Evolutionary conservation across 352 stramenopile genomes (phyloP), one percentile per base, ranked within the genome.

Genomic region (Pythium periplocum): DNA sequence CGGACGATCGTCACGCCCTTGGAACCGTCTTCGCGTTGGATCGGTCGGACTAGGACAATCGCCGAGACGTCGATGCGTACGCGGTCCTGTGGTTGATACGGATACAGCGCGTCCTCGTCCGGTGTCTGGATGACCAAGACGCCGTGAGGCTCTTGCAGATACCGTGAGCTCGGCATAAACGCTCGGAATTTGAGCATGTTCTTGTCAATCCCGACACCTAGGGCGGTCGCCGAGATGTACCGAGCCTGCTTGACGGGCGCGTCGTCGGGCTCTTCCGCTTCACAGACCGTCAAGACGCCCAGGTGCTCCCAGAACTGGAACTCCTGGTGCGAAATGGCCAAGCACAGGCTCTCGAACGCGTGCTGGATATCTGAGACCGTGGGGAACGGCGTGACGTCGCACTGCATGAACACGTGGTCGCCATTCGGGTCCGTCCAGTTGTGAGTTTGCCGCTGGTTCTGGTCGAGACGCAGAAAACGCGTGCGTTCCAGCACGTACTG

Each of bases 41-140:
- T 26, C 17, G 17, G 17, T 26, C 17, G 17, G 17, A 26, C 17
- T 26, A 26, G 17, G 0, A 26, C 17, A 26, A 26, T 26, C 17
- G 17, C 17, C 17, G 17, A 26, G 17, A 26, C 17, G 17, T 48
- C 43, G 8, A 30, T n/a, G 17, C 43, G 43, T 6, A 48, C 17
- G 17, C 43, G 43, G 43, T 8, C 6, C 10, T 48, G 41, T 17
- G 49, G 49, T 38, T 48, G 49, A 36, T 55, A 55, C 41, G 49
- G 49, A 48, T 55, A 55, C 41, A 55, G 39, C 11, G 46, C 49
- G 17, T 48, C 43, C 10, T 48, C 6, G 10, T 48, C 43, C 10
- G 26, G 6, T 7, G 6, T 31, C 6, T 48, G 9, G 10, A 32
- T 6, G 17, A 48, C 43, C 10, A 48, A 6, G 43, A 48, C 8